Evolutionary conservation across 371 early-diverging fungal species (phyloP).

Genomic region (Nematocida minor): DNA sequence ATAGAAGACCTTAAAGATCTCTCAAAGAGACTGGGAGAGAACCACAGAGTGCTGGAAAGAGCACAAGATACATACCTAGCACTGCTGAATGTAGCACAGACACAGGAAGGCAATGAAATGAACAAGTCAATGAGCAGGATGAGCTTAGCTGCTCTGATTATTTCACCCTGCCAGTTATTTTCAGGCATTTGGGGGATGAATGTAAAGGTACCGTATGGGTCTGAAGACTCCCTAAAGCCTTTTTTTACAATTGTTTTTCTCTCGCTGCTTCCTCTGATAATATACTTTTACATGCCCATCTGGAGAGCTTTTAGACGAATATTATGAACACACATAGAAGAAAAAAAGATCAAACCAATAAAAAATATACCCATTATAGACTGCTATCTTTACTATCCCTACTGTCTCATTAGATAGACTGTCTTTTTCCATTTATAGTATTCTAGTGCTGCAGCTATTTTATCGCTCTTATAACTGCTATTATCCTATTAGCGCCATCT

Average conservation of each 20-base stretch:
- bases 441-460: too few species aligned
- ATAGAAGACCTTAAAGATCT: constrained; percentile 50
- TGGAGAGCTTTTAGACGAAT: neutral
- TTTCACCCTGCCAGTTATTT: constrained; percentile 61
- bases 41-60: constrained; percentile 53
- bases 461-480: too few species aligned
- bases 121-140: constrained; percentile 60
- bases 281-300: constrained; percentile 24
- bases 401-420: too few species aligned
- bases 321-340: neutral
- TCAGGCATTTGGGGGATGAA: constrained; percentile 65
- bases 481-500: too few species aligned
- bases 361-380: too few species aligned
- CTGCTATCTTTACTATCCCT: too few species aligned
- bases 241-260: constrained; percentile 41
- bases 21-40: constrained; percentile 48
- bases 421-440: too few species aligned
- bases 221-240: constrained; percentile 17
- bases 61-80: constrained; percentile 61
- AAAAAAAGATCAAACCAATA: too few species aligned
- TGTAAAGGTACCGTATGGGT: constrained; percentile 55
- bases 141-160: constrained; percentile 55
- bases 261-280: constrained; percentile 23
- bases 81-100: constrained; percentile 59
- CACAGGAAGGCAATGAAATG: constrained; percentile 60